phyloP scores from a whole-genome alignment of 78 protist genomes.

The slime mould (Dictyostelium discoideum) region dicty_2.7 NC_007091.3:3254001-3254500 shows the following conservation, averaged over 20 bases:
- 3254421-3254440: conserved; percentile 14
- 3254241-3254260: neutral
- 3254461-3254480: conserved; percentile 18
- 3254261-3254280: neutral
- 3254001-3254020: neutral
- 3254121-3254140: neutral
- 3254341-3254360: neutral
- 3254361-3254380: conserved; percentile 56
- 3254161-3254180: neutral
- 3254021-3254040: conserved; percentile 10
- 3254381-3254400: neutral
- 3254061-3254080: conserved; percentile 10
- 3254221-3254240: neutral
- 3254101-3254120: neutral
- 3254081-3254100: neutral
- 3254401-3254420: neutral
- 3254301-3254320: neutral
- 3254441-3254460: neutral
- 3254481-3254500: neutral
- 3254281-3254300: neutral
- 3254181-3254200: neutral
- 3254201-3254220: neutral
- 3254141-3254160: neutral
- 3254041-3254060: conserved; percentile 13
- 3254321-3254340: neutral